These are phyloP conservation scores for Carex parvula DNA, from an alignment of 176 grass and related monocot species.

Conservation along the genomic window DNA sequence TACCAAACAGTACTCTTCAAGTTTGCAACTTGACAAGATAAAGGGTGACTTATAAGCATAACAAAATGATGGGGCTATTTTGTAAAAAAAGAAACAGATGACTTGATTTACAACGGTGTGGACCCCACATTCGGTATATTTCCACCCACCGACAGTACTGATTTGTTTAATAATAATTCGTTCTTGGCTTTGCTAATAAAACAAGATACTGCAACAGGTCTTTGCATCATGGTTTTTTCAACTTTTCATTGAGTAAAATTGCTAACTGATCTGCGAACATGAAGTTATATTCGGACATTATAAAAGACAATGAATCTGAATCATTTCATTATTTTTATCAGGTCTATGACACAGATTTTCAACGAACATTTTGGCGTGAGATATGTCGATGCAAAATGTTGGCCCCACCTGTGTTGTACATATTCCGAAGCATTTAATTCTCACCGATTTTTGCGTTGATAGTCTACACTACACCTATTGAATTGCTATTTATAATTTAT, in stretches of 20 bases:
- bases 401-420: not conserved
- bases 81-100: not conserved
- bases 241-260: no score
- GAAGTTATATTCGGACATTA: not conserved
- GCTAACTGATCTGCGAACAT: not conserved
- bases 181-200: not conserved
- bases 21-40: conserved; percentile 1
- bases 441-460: not conserved
- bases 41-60: conserved; percentile 19
- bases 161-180: conserved; percentile 9
- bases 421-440: not conserved
- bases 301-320: not conserved
- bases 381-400: not conserved
- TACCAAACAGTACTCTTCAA: not conserved
- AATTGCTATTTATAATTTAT: not conserved
- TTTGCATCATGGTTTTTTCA: conserved; percentile 9
- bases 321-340: conserved; percentile 10
- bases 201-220: not conserved
- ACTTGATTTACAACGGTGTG: not conserved
- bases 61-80: conserved; percentile 13
- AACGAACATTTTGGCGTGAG: not conserved
- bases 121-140: conserved; percentile 27
- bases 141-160: conserved; percentile 30
- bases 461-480: not conserved
- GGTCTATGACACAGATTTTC: not conserved